Evolutionary conservation across 2,329 filamentous ascomycete species (phyloP).

Genomic region (Gliomastix tumulicola): DNA sequence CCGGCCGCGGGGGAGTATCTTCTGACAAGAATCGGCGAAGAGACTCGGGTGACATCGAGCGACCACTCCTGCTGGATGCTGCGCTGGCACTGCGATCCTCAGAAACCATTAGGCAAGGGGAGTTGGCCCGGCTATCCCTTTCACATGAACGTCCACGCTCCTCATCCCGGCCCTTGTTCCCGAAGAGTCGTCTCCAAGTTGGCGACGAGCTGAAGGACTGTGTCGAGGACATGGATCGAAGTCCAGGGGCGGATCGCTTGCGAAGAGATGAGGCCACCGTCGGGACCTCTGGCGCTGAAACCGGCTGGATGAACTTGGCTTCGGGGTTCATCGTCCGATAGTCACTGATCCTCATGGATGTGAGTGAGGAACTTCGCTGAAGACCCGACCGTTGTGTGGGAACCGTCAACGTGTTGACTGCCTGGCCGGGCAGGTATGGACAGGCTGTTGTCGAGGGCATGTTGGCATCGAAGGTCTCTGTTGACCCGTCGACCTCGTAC

Average conservation of each 20-base stretch:
- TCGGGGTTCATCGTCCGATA: conserved; percentile 71
- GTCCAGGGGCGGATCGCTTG: conserved; percentile 19
- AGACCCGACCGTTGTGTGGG: conserved; percentile 60
- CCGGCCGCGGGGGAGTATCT: conserved; percentile 24
- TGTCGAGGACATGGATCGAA: conserved; percentile 29
- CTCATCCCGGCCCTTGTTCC: conserved; percentile 29
- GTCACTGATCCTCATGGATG: conserved; percentile 48
- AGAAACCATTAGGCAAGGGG: too few relatives aligned
- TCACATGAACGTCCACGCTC: conserved; percentile 24
- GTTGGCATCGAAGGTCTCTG: conserved; percentile 68
- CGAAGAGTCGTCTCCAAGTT: conserved; percentile 45
- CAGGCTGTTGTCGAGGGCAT: conserved; percentile 72
- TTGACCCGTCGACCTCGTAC: conserved; percentile 77
- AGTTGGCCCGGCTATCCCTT: too few relatives aligned
- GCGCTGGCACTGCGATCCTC: conserved; percentile 20
- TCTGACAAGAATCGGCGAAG: conserved; percentile 44
- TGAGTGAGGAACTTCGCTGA: conserved; percentile 58
- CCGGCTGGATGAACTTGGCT: conserved; percentile 67
- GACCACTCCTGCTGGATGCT: conserved; percentile 2
- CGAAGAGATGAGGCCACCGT: conserved; percentile 11
- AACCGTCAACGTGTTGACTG: conserved; percentile 76
- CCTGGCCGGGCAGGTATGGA: conserved; percentile 81
- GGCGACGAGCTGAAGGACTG: conserved; percentile 42
- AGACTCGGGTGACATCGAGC: conserved; percentile 45
- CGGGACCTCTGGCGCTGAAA: conserved; percentile 39